Evolutionary conservation across 1,284 basidiomycete genomes (phyloP).

Genomic region (Caloboletus inedulis): DNA sequence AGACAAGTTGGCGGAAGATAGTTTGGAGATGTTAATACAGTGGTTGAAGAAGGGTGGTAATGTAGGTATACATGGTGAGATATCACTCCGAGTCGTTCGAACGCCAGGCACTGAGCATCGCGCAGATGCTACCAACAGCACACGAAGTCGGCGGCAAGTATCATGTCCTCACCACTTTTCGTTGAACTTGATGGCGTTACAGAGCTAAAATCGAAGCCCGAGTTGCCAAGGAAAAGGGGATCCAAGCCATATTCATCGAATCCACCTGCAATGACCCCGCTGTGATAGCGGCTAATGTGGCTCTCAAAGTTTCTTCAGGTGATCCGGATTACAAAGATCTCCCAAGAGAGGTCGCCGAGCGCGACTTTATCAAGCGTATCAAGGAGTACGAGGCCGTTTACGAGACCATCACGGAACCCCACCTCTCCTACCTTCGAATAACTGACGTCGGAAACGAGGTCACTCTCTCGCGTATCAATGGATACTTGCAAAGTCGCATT

Average conservation of each 20-base stretch:
- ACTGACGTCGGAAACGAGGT: conserved; percentile 87
- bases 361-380: conserved; percentile 91
- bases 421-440: conserved; percentile 85
- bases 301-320: conserved; percentile 91
- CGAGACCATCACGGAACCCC: conserved; percentile 87
- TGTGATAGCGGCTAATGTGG: conserved; percentile 93
- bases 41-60: conserved; percentile 97
- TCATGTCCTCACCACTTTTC: not conserved
- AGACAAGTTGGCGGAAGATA: conserved; percentile 87
- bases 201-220: conserved; percentile 80
- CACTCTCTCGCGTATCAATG: conserved; percentile 80
- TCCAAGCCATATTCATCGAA: conserved; percentile 92
- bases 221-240: conserved; percentile 86
- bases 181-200: conserved; percentile 9
- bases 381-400: conserved; percentile 95
- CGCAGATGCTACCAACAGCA: conserved; percentile 92
- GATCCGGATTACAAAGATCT: conserved; percentile 97
- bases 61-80: conserved; percentile 92
- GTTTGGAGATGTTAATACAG: conserved; percentile 89
- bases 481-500: conserved; percentile 94
- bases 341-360: conserved; percentile 81
- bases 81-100: conserved; percentile 9
- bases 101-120: conserved; percentile 10
- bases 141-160: conserved; percentile 63
- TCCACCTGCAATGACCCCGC: conserved; percentile 92